Evolutionary conservation across 257 asterid genomes (phyloP), one percentile per base, ranked within the genome.

Genomic region (Nicotiana benthamiana): DNA sequence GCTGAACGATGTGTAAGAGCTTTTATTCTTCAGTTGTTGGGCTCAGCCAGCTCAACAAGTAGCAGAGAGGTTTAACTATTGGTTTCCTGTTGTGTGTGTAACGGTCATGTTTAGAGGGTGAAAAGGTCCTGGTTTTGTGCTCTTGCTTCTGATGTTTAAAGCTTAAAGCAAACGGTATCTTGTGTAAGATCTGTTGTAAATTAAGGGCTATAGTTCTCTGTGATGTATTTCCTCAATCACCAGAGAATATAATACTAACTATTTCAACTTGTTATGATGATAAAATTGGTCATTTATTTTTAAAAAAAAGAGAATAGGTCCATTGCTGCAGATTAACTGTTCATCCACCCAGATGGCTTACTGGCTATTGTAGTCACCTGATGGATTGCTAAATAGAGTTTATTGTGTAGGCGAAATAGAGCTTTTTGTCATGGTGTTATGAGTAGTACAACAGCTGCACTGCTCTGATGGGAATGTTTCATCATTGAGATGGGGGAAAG

Each of bases 1-100:
- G 93, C 90, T 80, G 97, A 92, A 85, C 91, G 84, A 65, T 86
- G 63, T 86, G 99, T 92, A 88, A 89, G 96, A 80, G 93, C 92
- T 75, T 95, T 95, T 83, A 77, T 92, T 83, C 93, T 95, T 86
- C 96, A 91, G 79, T 88, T 95, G 79, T 88, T 93, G 78, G 86
- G 86, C 75, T 87, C 92, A 72, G 81, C 92, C 61, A 65, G 88
- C 82, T 62, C 67, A 40, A 72, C 81, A 28, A 87, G 79, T 84
- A 85, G 85, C 86, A 75, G 68, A 86, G 97, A 93, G 97, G 97
- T 95, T 87, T 79, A 57, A n/a, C 74, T 63, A 65, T 13, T 46
- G 82, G 66, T 70, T 79, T 83, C 82, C 81, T 59, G 66, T 75
- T 79, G 62, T 43, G 40, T 82, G 70, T n/a, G 6, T 24, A 81